A percentile compares a stretch with the other conserved stretches of the same genome.
phyloP scores from a whole-genome alignment of 306 rosid genomes.

The Trifolium subterraneum region DNA sequence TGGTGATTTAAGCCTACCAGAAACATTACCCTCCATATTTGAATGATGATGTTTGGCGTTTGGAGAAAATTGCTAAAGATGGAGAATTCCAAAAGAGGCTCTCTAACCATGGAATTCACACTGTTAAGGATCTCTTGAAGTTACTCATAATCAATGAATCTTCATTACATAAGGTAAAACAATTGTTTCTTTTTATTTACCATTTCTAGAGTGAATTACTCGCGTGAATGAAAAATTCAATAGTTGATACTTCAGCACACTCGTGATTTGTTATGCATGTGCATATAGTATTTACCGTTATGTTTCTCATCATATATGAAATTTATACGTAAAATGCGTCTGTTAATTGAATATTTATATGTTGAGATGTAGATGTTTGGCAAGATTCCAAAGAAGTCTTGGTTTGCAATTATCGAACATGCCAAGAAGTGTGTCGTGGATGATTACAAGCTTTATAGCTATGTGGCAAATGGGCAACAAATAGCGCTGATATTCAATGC shows the following conservation, averaged over 20 bases:
- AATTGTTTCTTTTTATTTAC: too few relatives aligned
- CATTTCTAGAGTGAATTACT: too few relatives aligned
- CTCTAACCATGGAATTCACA: slow-evolving; percentile 28
- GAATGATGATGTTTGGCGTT: slow-evolving; percentile 67
- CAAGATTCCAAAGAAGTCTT: slow-evolving; percentile 41
- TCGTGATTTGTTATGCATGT: not conserved
- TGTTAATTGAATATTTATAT: slow-evolving; percentile 22
- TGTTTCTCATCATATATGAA: too few relatives aligned
- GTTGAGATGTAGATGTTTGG: slow-evolving; percentile 55
- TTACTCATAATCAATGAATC: slow-evolving; percentile 36
- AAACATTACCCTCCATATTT: slow-evolving; percentile 66
- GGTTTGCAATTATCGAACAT: slow-evolving; percentile 57
- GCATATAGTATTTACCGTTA: not conserved
- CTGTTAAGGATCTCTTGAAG: slow-evolving; percentile 59
- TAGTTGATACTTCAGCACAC: not conserved
- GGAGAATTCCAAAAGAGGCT: slow-evolving; percentile 52
- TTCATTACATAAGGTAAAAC: slow-evolving; percentile 49
- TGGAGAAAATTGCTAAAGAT: slow-evolving; percentile 57
- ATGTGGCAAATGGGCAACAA: slow-evolving; percentile 24
- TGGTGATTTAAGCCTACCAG: slow-evolving; percentile 54
- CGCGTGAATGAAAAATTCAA: not conserved
- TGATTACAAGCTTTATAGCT: slow-evolving; percentile 45
- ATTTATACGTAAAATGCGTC: not conserved
- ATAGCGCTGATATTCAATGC: slow-evolving; percentile 50
- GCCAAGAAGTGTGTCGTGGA: slow-evolving; percentile 53